Base-by-base conservation (phyloP, 2,329 filamentous ascomycete species). In the Penicillium sp. region DNA sequence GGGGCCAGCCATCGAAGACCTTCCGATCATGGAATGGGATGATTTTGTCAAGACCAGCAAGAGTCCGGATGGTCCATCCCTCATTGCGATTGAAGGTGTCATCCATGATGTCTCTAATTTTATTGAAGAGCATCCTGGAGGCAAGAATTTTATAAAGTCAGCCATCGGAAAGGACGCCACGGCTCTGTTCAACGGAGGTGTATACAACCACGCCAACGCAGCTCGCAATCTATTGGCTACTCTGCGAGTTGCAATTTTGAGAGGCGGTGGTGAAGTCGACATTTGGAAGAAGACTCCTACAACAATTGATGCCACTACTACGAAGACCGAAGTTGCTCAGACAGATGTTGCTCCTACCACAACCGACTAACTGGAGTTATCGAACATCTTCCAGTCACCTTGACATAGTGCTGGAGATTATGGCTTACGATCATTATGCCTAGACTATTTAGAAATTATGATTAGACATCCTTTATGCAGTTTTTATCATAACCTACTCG, bases 171-270 rank as follows among this genome's bases (percentile, higher is more conserved):
- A 94, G 79, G 90, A 95, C 61, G 89, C 90, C 55, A 94, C 90
- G 14, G 89, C 90, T 65, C 90, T 92, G 76, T 95, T 95, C 83
- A 95, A 95, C 74, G 90, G 90, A 63, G 90, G 90, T 76, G 88
- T 95, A 60, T 95, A 95, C 79, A 83, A 88, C 72, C 90, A 95
- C 80, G 91, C 87, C 72, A 95, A 95, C 76, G 90, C 89, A 55
- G 90, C 90, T 35, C 90, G 95, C 81, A 95, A 95, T 77, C 76
- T 94, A 59, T 81, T 95, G 61, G 91, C 88, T 8, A 94, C 89
- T 63, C 93, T 94, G 89, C 83, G 90, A 64, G 86, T 94, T 14
- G 90, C 89, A 74, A 90, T 95, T 50, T 87, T 95, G 62, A 88
- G 89, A 52, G 90, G 90, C 62, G 90, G 90, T 45, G 91, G 89